Conservation (phyloP, 306 rosid genomes). For the Fagus sylvatica region DNA sequence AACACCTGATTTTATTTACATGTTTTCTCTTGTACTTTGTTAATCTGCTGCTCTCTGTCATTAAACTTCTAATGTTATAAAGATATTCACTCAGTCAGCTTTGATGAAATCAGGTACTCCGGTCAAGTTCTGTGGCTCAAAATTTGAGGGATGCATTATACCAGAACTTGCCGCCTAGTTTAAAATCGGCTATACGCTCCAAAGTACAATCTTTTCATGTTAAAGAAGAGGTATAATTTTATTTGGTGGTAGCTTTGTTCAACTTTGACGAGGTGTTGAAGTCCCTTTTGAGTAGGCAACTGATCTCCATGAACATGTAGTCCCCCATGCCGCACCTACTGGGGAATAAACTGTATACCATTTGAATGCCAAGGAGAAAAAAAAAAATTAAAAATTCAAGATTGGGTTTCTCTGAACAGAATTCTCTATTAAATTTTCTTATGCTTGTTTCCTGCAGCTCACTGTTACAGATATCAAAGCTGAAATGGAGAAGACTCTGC, state of each 20-base stretch:
- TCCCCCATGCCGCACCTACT: background rate
- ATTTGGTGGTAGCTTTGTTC: slow-evolving; percentile 21
- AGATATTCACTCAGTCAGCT: slow-evolving; percentile 21
- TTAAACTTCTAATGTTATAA: slow-evolving; percentile 11
- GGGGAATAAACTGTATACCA: background rate
- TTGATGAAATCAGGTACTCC: slow-evolving; percentile 60
- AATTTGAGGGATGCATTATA: slow-evolving; percentile 74
- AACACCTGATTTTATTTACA: background rate
- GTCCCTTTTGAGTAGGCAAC: background rate
- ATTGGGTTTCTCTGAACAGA: background rate
- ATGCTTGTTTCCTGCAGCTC: slow-evolving; percentile 51
- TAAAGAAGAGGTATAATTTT: slow-evolving; percentile 56
- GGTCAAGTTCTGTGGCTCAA: slow-evolving; percentile 73
- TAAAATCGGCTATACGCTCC: slow-evolving; percentile 71
- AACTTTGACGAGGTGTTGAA: background rate
- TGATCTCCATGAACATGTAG: background rate
- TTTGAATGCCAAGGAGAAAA: background rate
- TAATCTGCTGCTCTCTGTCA: slow-evolving; percentile 10
- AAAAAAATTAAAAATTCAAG: too few relatives aligned
- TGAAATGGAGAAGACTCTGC: slow-evolving; percentile 85
- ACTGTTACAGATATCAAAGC: slow-evolving; percentile 62
- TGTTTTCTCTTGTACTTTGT: slow-evolving; percentile 1
- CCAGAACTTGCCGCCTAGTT: slow-evolving; percentile 79
- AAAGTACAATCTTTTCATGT: slow-evolving; percentile 53
- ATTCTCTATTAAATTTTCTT: slow-evolving; percentile 11